Conservation (phyloP, 1,284 basidiomycete genomes). For the Sporisorium reilianum region DNA sequence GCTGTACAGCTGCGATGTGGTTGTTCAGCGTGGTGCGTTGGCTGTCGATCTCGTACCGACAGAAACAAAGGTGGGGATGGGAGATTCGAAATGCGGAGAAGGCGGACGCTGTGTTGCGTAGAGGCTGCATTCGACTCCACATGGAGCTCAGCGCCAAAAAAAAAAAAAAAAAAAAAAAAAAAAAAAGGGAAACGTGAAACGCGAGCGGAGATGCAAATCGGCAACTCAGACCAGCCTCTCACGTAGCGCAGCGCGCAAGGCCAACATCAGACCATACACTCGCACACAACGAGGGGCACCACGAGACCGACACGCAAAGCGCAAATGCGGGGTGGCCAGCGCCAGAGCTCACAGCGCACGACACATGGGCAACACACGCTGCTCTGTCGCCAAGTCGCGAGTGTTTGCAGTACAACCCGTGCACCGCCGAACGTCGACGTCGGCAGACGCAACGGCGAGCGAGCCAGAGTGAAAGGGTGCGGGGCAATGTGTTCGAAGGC, state of each 20-base stretch:
- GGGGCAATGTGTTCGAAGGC: slow-evolving; percentile 10
- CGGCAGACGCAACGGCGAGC: no score
- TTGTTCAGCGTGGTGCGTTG: not conserved
- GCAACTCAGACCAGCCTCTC: not conserved
- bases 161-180: no score
- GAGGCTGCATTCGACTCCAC: slow-evolving; percentile 4
- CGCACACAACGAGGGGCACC: no score
- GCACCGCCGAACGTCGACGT: no score
- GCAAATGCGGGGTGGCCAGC: no score
- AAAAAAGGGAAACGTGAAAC: not conserved
- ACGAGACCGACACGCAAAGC: no score
- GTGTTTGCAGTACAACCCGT: no score
- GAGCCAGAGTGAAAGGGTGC: not conserved
- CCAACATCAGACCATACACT: not conserved
- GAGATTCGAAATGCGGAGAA: slow-evolving; percentile 23
- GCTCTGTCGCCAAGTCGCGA: no score
- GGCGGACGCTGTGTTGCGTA: not conserved
- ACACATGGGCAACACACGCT: no score
- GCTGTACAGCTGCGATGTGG: no score
- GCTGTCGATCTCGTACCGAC: slow-evolving; percentile 15
- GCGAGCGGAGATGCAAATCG: slow-evolving; percentile 1
- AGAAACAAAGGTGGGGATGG: not conserved
- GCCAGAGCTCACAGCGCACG: no score
- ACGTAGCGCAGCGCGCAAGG: not conserved
- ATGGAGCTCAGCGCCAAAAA: no score